phyloP scores from a whole-genome alignment of 2,329 filamentous ascomycete genomes.

The Phoma sp. region DNA sequence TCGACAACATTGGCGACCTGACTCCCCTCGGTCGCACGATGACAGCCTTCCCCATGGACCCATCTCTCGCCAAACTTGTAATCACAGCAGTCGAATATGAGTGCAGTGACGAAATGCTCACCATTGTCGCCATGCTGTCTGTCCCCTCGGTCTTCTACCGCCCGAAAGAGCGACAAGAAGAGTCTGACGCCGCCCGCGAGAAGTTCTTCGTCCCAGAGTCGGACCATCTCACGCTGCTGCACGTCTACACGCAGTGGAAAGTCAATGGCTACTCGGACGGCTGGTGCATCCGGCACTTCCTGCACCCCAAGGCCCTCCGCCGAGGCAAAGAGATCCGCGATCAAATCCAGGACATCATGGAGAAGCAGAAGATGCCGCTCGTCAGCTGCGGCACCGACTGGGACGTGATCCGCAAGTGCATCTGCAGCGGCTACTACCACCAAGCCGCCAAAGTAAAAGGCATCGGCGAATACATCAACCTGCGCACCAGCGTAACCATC shows the following conservation, averaged over 20 bases:
- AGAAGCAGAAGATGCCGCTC: slow-evolving; percentile 87
- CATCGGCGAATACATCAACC: slow-evolving; percentile 95
- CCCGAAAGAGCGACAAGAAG: slow-evolving; percentile 94
- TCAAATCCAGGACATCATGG: slow-evolving; percentile 93
- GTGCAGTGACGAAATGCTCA: slow-evolving; percentile 97
- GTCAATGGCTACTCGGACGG: slow-evolving; percentile 86
- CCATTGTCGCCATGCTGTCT: slow-evolving; percentile 96
- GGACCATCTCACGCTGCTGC: slow-evolving; percentile 92
- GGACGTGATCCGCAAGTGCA: slow-evolving; percentile 94
- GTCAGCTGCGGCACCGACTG: slow-evolving; percentile 93
- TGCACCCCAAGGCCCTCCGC: slow-evolving; percentile 92
- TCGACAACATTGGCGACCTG: slow-evolving; percentile 92
- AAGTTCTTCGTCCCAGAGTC: slow-evolving; percentile 99
- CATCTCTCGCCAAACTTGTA: slow-evolving; percentile 89
- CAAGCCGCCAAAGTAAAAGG: slow-evolving; percentile 96
- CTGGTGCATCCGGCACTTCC: slow-evolving; percentile 92
- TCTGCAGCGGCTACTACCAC: slow-evolving; percentile 97
- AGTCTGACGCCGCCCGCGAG: slow-evolving; percentile 92
- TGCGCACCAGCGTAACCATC: slow-evolving; percentile 91
- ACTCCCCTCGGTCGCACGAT: slow-evolving; percentile 87
- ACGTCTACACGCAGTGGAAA: slow-evolving; percentile 96
- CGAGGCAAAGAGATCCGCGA: slow-evolving; percentile 93
- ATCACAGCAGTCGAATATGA: slow-evolving; percentile 89
- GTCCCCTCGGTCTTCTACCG: slow-evolving; percentile 97
- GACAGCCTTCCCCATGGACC: slow-evolving; percentile 99